Base-by-base conservation (phyloP, 805 yeast species). In the Candida maris region DNA sequence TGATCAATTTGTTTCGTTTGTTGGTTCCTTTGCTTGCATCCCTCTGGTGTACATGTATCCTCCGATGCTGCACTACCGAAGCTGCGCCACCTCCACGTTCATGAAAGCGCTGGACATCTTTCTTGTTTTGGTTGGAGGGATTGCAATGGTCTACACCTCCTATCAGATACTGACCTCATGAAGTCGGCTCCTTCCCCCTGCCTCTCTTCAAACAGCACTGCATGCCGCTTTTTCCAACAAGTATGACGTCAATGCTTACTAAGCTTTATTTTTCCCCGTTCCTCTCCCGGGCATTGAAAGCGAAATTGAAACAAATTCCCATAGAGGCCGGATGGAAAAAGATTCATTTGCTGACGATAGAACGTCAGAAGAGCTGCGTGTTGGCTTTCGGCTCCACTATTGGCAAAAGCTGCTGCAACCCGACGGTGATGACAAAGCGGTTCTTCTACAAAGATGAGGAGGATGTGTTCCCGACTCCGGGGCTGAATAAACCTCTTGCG, bases 1-100 rank as follows among this genome's bases (percentile, higher is more conserved):
- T 43, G 93, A 85, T 54, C 70, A 66, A 44, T 81, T 85, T 61
- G 91, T 85, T 8, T 79, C 89, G 3, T 78, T 85, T 52, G 83
- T 85, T 35, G 94, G 94, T 3, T 81, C 88, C 35, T 81, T 85
- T 62, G 89, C 91, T 1, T 85, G 94, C 52, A 81, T 85, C 37
- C 94, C 94, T 2, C 70, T 85, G 63, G 93, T 85, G 4, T 85
- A 85, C 62, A 79, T 85, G 77, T 83, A 84, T 51, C 93, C 94
- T 6, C 93, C 94, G 13, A 68, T 85, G 69, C 62, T 85, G 35
- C 93, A 85, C 51, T 65, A 77, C 37, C 71, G 65, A 51, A 65
- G 77, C 37, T 74, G 78, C 42, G 65, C 68, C 8, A 51, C 61
- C 19, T 55, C 68, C 10, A 60, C 50, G 27, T 54, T 50, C 39